Base-by-base conservation (phyloP, 345 rosid genomes). In the Cochlearia excelsa region DNA sequence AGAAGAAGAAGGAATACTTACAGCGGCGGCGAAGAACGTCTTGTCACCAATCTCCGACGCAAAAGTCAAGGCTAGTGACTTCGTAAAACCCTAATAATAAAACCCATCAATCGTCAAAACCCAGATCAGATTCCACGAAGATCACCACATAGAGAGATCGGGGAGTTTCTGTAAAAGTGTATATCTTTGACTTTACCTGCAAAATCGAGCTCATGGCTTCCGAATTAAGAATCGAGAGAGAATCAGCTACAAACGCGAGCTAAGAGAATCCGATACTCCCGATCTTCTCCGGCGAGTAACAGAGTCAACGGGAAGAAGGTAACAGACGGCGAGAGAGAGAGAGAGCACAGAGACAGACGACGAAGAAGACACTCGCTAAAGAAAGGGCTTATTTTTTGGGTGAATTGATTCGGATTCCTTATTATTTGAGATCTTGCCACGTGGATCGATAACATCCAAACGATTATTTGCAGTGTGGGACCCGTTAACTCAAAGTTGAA, bases 1-100 rank as follows among this genome's bases (percentile, higher is more conserved):
- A 7, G 58, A 3, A 9, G 10, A 48, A 47, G 3, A 5, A 8
- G 55, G 5, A 11, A 47, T 35, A 79, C 92, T 74, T 52, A 89
- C 99, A 68, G 99, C 99, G 7, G 99, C 99, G 29, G 99, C 99
- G 68, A 93, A 83, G 61, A 93, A 93, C 34, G 99, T 93, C 83
- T 89, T 93, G 78, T 93, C 99, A 28, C 99, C 99, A 67, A 93
- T 93, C 83, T 93, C 97, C 11, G 99, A 93, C 1, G 87, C 80
- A 63, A 93, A 84, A 16, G 99, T 93, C 95, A 93, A 87, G 49
- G 95, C 99, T 30, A 93, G 83, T 5, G 99, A 93, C 84, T 93
- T 93, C 51, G 94, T 80, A 70, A 89, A 93, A 26, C 95, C 99
- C 97, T 93, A 70, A 8, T 45, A 5, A 70, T 7, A 26, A 38